Evolutionary conservation across 106 monocot genomes (phyloP), one percentile per base, ranked within the genome.

Genomic region (Dendrobium chrysotoxum): DNA sequence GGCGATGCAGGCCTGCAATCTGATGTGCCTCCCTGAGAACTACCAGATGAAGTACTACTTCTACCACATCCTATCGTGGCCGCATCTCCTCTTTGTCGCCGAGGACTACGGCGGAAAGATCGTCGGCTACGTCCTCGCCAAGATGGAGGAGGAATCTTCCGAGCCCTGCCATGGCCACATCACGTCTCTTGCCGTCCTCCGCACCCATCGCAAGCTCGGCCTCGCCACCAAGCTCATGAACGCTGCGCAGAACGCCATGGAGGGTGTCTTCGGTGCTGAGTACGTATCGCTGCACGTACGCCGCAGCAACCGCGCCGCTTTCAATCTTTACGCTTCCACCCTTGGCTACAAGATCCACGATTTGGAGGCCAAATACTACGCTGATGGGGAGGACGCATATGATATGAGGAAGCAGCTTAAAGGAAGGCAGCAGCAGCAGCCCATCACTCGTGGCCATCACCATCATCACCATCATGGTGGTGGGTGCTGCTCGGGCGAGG

Each of bases 51-150:
- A 89, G 82, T 89, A 86, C 84, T 92, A 89, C 79, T 81, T 89
- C 82, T 89, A 89, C 79, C 92, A 92, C 88, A 92, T 89, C 79
- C 89, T 89, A 38, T 89, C 89, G 7, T 92, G 89, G 92, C 89
- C 92, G 58, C 92, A 89, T 75, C 88, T 92, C 40, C 89, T 88
- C 77, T 92, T 84, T 84, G 89, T 92, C 26, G 92, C 89, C 31
- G 89, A 89, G 78, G 89, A 92, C 77, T 92, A 92, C 78, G 83
- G 84, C 54, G 82, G 83, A 9, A 84, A 83, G 83, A 92, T 92
- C 82, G 92, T 92, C 53, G 92, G 92, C 23, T 89, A 89, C 81
- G 92, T 92, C 35, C 89, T 92, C 15, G 89, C 89, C 40, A 92
- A 89, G 89, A 92, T 84, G 79, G 84, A 84, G 75, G 84, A 84